Evolutionary conservation across 176 grass and related monocot species (phyloP), one percentile per base, ranked within the genome.

Genomic region (Rhynchospora tenuis): DNA sequence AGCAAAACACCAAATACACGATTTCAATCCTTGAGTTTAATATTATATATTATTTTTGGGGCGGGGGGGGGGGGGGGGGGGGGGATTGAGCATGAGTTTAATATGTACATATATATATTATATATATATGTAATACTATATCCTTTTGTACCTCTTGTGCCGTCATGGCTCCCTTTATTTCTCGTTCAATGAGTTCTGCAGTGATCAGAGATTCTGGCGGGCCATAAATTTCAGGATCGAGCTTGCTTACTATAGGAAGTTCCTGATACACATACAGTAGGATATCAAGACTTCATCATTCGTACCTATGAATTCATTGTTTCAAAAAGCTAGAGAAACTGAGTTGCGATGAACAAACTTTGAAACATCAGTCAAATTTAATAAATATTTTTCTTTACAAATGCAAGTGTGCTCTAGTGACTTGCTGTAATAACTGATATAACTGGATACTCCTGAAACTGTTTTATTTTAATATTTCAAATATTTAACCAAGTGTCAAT

Each of bases 241-340:
- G 94, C 84, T 94, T 92, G 89, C 94, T 97, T 7, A 63, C 64
- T 33, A 94, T 84, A 15, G 94, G 94, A 65, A 97, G 88, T 69
- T 97, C 90, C 89, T 94, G 78, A 55, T 76, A 26, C 13, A 26
- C 23, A 76, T 7, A 75, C 42, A 71, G 45, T 75, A 76, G 9
- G 1, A 54, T 9, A 6, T 17, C 22, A 17, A 55, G 24, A 12
- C 29, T 67, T 20, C 20, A 1, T 70, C 8, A 15, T 43, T 38
- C 12, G 15, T 9, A 43, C 15, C 2, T n/a, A 43, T 6, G 3
- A 19, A 38, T n/a, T 19, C 5, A 16, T 69, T 42, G 2, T 69
- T 19, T 44, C 3, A 44, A 19, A 45, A 67, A 44, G 31, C 33
- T 70, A 9, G 2, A 9, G 2, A 70, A 70, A 16, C 31, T 20